phyloP scores from a whole-genome alignment of 2,329 filamentous ascomycete species.

The Aspergillus sp. region DNA sequence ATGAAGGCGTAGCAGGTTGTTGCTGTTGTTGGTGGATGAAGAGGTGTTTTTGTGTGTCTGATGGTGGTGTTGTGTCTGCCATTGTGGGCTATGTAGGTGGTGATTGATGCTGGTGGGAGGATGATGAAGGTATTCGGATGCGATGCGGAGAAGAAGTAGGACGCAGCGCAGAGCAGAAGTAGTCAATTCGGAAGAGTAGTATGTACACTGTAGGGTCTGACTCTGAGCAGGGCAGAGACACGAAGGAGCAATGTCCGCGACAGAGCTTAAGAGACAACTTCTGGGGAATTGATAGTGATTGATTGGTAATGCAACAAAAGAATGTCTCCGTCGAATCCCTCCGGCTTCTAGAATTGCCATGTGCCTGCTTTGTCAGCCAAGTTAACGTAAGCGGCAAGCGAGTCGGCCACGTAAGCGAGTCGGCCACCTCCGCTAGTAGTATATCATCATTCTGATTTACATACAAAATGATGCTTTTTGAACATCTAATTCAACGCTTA shows the following conservation, averaged over 20 bases:
- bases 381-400: too few relatives aligned
- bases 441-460: too few relatives aligned
- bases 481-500: too few relatives aligned
- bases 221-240: background rate
- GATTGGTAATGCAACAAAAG: background rate
- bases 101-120: background rate
- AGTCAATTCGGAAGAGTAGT: background rate
- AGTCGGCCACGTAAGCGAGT: too few relatives aligned
- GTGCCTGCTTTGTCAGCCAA: conserved; percentile 22
- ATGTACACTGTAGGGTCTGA: background rate
- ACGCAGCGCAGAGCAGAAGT: background rate
- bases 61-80: background rate
- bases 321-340: background rate
- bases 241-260: background rate
- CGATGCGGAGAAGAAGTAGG: background rate
- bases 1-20: background rate
- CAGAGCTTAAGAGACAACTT: background rate
- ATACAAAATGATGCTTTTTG: too few relatives aligned
- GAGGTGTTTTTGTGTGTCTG: background rate
- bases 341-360: background rate
- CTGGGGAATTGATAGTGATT: background rate
- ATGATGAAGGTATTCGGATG: background rate
- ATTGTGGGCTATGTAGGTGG: background rate
- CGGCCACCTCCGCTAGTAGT: too few relatives aligned
- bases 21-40: background rate